Percentiles rank a stretch among this genome's conserved stretches.
These are phyloP conservation scores for Letharia columbiana DNA, from an alignment of 495 filamentous ascomycete genomes.

Conservation along the genomic window DNA sequence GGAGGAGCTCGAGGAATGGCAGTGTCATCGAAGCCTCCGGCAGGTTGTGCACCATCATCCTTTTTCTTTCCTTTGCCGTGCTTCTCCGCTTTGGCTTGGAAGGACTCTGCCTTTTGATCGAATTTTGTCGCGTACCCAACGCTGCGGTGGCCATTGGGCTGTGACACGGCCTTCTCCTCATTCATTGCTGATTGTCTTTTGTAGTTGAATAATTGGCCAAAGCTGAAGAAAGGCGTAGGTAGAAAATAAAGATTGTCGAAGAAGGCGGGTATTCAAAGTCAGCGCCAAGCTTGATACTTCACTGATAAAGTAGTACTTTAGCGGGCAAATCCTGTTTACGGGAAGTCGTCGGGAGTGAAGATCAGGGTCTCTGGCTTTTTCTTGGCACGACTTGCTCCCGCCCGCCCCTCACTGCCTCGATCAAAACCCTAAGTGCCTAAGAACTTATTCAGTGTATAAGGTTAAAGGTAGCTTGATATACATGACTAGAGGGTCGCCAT, in stretches of 20 bases:
- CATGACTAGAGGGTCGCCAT: too few species aligned
- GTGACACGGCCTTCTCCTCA: constrained; percentile 4
- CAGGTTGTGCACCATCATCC: constrained; percentile 41
- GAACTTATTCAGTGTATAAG: too few species aligned
- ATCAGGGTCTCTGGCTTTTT: background rate
- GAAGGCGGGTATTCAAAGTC: background rate
- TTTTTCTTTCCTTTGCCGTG: constrained; percentile 22
- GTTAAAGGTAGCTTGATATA: too few species aligned
- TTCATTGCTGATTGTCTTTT: background rate
- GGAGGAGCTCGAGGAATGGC: constrained; percentile 62
- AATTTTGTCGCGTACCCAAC: constrained; percentile 35
- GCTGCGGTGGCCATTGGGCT: constrained; percentile 22
- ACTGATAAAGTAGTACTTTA: too few species aligned
- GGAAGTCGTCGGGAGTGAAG: background rate
- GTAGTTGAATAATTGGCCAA: background rate
- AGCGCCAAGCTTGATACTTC: too few species aligned
- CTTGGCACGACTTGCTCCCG: background rate
- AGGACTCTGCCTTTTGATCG: constrained; percentile 48
- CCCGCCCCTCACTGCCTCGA: too few species aligned
- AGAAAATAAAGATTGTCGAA: background rate
- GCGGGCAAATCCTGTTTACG: background rate
- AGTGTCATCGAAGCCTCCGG: constrained; percentile 72
- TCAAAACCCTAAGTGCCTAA: too few species aligned
- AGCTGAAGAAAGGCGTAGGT: background rate
- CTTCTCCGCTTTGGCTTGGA: constrained; percentile 43